Evolutionary conservation across 1,284 basidiomycete genomes (phyloP).

Genomic region (Rhodotorula sp.): DNA sequence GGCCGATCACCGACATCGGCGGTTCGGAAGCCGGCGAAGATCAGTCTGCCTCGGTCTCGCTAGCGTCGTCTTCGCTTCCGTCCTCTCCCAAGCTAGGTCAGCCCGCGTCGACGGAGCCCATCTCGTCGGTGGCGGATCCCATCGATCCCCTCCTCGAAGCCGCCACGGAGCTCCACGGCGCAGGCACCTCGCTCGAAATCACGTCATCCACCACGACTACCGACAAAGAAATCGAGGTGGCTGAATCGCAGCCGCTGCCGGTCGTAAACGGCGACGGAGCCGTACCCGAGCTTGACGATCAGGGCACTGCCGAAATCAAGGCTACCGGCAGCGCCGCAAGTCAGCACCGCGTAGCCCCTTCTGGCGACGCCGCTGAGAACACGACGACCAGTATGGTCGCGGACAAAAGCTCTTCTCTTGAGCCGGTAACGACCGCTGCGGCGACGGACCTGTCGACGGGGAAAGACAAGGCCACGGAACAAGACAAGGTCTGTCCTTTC

Average conservation of each 20-base stretch:
- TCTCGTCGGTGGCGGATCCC: not conserved
- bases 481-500: not conserved
- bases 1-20: slow-evolving; percentile 3
- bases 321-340: too few species aligned
- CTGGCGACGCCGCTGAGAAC: too few species aligned
- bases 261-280: too few species aligned
- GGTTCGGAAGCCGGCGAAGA: not conserved
- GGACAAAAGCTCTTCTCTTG: too few species aligned
- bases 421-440: too few species aligned
- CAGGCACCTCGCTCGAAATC: not conserved
- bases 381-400: too few species aligned
- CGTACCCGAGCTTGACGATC: too few species aligned
- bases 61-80: not conserved
- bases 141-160: too few species aligned
- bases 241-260: too few species aligned
- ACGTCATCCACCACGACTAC: not conserved
- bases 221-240: not conserved
- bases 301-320: too few species aligned
- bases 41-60: not conserved
- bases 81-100: not conserved
- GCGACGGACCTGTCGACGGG: not conserved
- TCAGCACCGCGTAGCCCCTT: too few species aligned
- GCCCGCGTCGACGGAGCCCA: not conserved
- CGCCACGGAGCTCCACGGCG: not conserved
- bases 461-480: not conserved